Base-by-base conservation (phyloP, 305 asterid species). In the Solanum hybrid region DNA sequence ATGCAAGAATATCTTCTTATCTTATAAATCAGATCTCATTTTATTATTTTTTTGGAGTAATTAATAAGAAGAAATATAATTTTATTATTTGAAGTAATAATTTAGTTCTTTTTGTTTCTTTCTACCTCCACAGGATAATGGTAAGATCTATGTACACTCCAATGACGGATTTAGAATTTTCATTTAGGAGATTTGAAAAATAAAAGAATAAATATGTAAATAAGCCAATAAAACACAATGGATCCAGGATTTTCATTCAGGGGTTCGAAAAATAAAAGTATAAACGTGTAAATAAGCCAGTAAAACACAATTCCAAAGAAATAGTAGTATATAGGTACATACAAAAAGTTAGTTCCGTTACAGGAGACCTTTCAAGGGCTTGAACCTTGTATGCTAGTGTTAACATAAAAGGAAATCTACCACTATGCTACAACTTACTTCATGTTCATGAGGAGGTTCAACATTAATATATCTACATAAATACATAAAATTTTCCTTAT, bases 1-100 rank as follows among this genome's bases (percentile, higher is more conserved):
- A 80, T 87, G 73, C 87, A 56, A 19, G 71, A 56, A 56, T 56
- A 56, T 56, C 24, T 56, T 56, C 69, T 17, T 17, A 56, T 92
- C 92, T 92, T 91, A 91, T 78, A 91, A 69, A 35, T 5, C 8
- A 26, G 9, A 11, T 78, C 26, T 78, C 26, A 4, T 22, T 22
- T 35, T 78, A 10, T 24, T 2, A 12, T 40, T 81, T 7, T 4
- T 17, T 40, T 56, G 69, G 24, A 17, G 69, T 17, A 56, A 56
- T 56, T 17, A 81, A 42, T 76, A 76, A 32, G 40, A 17, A 31
- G 24, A 15, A 76, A 31, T 32, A 32, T 32, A 32, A 17, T 8
- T n/a, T n/a, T 9, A 10, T 66, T 9, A 66, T n/a, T 66, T n/a
- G 69, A 56, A 17, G 11, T 56, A 56, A 56, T 56, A 56, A 56